Base-by-base conservation (phyloP, 805 yeast species). In the Ogataea methanolica region DNA sequence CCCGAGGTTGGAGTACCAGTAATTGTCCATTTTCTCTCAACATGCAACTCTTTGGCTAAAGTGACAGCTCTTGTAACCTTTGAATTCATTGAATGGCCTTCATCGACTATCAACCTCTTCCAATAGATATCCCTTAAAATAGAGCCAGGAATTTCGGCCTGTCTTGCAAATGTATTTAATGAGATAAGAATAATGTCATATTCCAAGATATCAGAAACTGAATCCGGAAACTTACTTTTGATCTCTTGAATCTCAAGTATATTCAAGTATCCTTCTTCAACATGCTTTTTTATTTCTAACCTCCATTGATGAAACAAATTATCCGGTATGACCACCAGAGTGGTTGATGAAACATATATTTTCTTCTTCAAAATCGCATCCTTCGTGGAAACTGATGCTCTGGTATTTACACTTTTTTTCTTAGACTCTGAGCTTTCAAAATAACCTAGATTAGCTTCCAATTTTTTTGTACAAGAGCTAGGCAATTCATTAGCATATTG, bases 1-100 rank as follows among this genome's bases (percentile, higher is more conserved):
- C 91, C 91, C 0, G 85, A 74, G 0, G 89, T 83, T 5, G 90
- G 90, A 0, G 91, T 84, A 31, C 91, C 90, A 0, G 86, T 80
- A 1, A 84, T 87, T 0, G 83, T 81, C 91, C 91, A 84, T 50
- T 78, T 72, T 43, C 88, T 70, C 56, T 84, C 91, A 8, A 78
- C 76, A 42, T 65, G 61, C 41, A 85, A 57, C 21, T 68, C 64
- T 33, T 69, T 70, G 17, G 86, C 80, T 33, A 79, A 58, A 8
- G 63, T 57, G 7, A 78, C 82, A 0, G 78, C 72, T 43, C 76
- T 68, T 0, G 86, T 72, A 1, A 72, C 60, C 46, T 73, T 74
- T 7, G 83, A 72, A 49, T 71, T 73, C 76, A 83, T 73, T 26
- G 82, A 73, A 60, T 84, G 90, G 0, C 90, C 90, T 61, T 84